A percentile compares a stretch with the other conserved stretches of the same genome.
Evolutionary conservation across 305 asterid genomes (phyloP).

Genomic region (Fraxinus ornus): DNA sequence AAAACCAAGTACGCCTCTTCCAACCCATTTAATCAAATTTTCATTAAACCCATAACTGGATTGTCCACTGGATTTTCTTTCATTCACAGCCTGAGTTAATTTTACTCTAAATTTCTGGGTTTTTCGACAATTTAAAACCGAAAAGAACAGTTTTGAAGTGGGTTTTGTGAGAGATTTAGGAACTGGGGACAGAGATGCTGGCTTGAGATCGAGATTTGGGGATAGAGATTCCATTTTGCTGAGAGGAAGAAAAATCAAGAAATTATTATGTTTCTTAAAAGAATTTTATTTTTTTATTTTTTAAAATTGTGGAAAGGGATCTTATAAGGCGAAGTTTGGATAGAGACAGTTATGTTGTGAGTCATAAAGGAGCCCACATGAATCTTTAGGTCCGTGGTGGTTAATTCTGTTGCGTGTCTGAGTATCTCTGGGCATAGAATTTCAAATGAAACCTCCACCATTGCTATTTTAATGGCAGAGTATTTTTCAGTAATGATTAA

Average conservation of each 20-base stretch:
- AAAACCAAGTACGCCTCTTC: conserved; percentile 63
- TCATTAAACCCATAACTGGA: conserved; percentile 27
- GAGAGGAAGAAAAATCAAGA: not conserved
- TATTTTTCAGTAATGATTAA: not conserved
- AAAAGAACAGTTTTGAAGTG: conserved; percentile 36
- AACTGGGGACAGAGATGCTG: conserved; percentile 32
- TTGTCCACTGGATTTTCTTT: conserved; percentile 19
- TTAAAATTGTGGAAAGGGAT: not conserved
- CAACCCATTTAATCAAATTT: conserved; percentile 45
- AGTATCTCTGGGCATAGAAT: conserved; percentile 27
- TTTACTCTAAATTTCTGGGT: conserved; percentile 27
- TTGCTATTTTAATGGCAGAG: conserved; percentile 13
- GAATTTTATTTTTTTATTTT: not conserved
- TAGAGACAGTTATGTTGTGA: not conserved
- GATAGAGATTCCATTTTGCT: conserved; percentile 55
- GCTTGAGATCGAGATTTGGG: conserved; percentile 45
- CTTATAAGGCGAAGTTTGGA: not conserved
- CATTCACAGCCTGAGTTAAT: conserved; percentile 23
- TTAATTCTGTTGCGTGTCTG: conserved; percentile 49
- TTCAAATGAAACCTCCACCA: conserved; percentile 8
- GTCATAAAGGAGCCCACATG: conserved; percentile 36
- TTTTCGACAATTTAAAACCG: conserved; percentile 21
- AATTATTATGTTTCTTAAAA: not conserved
- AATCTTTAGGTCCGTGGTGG: conserved; percentile 61
- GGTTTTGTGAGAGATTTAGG: conserved; percentile 41